Evolutionary conservation across 208 protist species (phyloP), one percentile per base, ranked within the genome.

Genomic region (Tritrichomonas foetus): DNA sequence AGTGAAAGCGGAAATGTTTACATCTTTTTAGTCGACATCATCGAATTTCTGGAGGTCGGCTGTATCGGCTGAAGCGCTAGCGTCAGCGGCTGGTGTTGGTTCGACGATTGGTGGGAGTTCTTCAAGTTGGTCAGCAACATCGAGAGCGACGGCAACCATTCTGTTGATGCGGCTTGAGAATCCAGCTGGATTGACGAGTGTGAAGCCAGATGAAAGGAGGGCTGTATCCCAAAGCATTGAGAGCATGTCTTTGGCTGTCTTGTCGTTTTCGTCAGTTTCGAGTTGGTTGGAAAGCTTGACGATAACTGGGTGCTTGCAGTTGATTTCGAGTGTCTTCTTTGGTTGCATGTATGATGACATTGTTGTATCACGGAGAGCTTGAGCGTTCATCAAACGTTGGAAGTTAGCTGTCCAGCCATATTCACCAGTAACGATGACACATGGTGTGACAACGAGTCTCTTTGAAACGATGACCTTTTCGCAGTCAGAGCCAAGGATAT

Each of bases 321-420:
- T 99, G 96, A 99, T 96, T 97, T 99, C 98, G 94, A 99, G 96
- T 49, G 98, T 99, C 97, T 99, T 99, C 97, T 99, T 99, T 39
- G 97, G 98, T 49, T 96, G 96, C 98, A 99, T 99, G 97, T 99
- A 99, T 72, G 95, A 96, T 11, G 97, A 97, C 97, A 99, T 98
- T 94, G 96, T 97, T 49, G 95, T 97, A 95, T 99, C 98, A 95
- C 98, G 96, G 25, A 99, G 97, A 14, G 98, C 98, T 97, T 99
- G 98, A 94, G 98, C 98, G 96, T 99, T 99, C 98, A 99, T 99
- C 97, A 99, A 99, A 95, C 98, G 96, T 96, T 99, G 97, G 98
- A 99, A 99, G 96, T 99, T 99, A 94, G 98, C 98, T 47, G 98
- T 98, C 98, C 98, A 99, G 93, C 98, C 98, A 95, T 97, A 99